A percentile compares a stretch with the other conserved stretches of the same genome.
These are phyloP conservation scores for Rossbeevera mucosa DNA, from an alignment of 768 basidiomycete species.

Conservation along the genomic window DNA sequence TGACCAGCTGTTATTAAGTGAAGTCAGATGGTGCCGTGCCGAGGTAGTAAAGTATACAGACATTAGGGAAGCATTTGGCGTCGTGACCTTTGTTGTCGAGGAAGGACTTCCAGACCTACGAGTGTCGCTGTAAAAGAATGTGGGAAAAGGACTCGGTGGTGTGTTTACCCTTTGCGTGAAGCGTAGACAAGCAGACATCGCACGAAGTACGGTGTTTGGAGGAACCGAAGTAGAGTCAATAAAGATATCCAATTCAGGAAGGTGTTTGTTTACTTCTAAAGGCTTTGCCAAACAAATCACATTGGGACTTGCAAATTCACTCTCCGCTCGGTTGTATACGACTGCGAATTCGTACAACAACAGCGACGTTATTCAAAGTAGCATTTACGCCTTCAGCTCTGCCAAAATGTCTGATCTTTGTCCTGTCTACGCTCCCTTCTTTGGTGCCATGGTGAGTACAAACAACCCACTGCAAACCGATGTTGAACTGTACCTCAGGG, in stretches of 20 bases:
- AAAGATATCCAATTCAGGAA: slow-evolving; percentile 1
- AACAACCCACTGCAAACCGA: not conserved
- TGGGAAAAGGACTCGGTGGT: not conserved
- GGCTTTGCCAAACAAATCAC: slow-evolving; percentile 26
- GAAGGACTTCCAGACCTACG: slow-evolving; percentile 76
- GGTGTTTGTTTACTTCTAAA: slow-evolving; percentile 30
- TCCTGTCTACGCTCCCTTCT: slow-evolving; percentile 97
- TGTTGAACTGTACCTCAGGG: slow-evolving; percentile 49
- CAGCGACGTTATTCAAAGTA: not conserved
- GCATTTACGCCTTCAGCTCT: not conserved
- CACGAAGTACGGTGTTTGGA: not conserved
- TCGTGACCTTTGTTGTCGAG: slow-evolving; percentile 77
- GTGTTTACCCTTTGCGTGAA: slow-evolving; percentile 58
- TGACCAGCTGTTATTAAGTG: slow-evolving; percentile 47
- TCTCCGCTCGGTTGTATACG: slow-evolving; percentile 25
- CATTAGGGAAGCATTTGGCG: slow-evolving; percentile 73
- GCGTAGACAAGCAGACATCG: slow-evolving; percentile 65
- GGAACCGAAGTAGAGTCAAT: not conserved
- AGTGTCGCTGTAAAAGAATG: not conserved
- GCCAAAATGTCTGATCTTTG: slow-evolving; percentile 70
- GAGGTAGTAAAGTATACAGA: slow-evolving; percentile 29
- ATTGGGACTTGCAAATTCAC: slow-evolving; percentile 4
- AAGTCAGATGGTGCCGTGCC: not conserved
- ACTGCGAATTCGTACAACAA: slow-evolving; percentile 6
- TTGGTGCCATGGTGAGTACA: slow-evolving; percentile 83